phyloP scores from a whole-genome alignment of 2,329 filamentous ascomycete species.

The Scolecobasidium constrictum region DNA sequence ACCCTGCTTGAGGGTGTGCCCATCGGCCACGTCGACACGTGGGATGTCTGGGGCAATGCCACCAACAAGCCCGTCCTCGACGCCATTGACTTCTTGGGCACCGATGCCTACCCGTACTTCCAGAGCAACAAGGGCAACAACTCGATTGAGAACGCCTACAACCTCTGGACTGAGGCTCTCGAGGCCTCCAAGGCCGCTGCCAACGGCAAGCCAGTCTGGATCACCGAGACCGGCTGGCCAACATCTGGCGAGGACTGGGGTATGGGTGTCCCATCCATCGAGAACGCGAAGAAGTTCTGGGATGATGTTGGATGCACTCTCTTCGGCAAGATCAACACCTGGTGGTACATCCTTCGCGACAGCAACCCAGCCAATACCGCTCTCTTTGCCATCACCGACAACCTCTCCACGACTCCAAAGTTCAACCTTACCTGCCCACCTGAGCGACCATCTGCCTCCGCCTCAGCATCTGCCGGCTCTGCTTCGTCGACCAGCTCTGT shows the following conservation, averaged over 20 bases:
- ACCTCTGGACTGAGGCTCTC: conserved; percentile 20
- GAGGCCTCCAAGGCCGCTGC: conserved; percentile 20
- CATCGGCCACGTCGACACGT: conserved; percentile 26
- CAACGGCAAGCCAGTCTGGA: conserved; percentile 20
- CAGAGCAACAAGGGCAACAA: conserved; percentile 21
- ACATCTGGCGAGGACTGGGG: conserved; percentile 11
- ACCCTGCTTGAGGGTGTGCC: conserved; percentile 1
- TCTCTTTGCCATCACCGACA: conserved; percentile 46
- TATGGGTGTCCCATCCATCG: conserved; percentile 3
- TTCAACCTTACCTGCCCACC: conserved; percentile 43
- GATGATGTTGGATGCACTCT: conserved; percentile 11
- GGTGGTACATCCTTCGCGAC: conserved; percentile 25
- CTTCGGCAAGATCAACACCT: conserved; percentile 14
- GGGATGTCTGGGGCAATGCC: conserved; percentile 17
- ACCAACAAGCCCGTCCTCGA: conserved; percentile 25
- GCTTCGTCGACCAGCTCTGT: not conserved
- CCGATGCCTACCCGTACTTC: conserved; percentile 27
- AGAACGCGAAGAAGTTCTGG: conserved; percentile 12
- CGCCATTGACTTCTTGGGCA: conserved; percentile 24
- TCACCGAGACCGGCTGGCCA: conserved; percentile 22
- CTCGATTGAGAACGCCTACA: conserved; percentile 20
- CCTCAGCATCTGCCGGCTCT: not conserved
- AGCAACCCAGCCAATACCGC: conserved; percentile 45
- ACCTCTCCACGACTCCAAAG: conserved; percentile 39
- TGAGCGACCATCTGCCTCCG: not conserved